Evolutionary conservation across 441 rosid genomes (phyloP).

Genomic region (Francoa sonchifolia): DNA sequence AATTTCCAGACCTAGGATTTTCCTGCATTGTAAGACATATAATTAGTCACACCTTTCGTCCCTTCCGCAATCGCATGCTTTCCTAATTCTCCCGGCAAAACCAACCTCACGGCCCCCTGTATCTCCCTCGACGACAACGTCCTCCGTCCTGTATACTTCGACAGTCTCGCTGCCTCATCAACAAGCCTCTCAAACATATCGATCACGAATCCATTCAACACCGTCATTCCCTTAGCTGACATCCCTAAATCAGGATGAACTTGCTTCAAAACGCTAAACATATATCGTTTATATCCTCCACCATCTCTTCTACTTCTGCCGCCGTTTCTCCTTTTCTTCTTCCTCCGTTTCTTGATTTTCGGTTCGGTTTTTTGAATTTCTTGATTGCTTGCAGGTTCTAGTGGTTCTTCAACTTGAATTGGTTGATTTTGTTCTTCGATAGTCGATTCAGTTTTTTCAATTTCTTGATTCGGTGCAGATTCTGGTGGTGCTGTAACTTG

Average conservation of each 20-base stretch:
- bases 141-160: slow-evolving; percentile 17
- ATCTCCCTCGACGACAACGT: slow-evolving; percentile 65
- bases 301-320: slow-evolving; percentile 1
- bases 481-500: not conserved
- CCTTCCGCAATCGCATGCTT: slow-evolving; percentile 70
- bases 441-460: not conserved
- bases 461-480: not conserved
- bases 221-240: slow-evolving; percentile 57
- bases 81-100: slow-evolving; percentile 72
- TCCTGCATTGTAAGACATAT: slow-evolving; percentile 11
- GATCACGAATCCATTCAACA: slow-evolving; percentile 49
- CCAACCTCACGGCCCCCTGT: slow-evolving; percentile 53
- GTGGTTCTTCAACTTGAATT: not conserved
- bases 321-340: not conserved
- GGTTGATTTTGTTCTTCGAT: not conserved
- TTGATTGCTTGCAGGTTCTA: not conserved
- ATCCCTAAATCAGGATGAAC: slow-evolving; percentile 62
- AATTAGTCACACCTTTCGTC: slow-evolving; percentile 45
- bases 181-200: slow-evolving; percentile 73
- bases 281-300: slow-evolving; percentile 25
- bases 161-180: slow-evolving; percentile 44
- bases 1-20: too few species aligned
- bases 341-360: slow-evolving; percentile 3
- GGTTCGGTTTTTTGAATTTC: not conserved
- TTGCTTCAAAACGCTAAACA: slow-evolving; percentile 40